These are phyloP conservation scores for Mycena vitilis DNA, from an alignment of 768 basidiomycete species.

Conservation along the genomic window DNA sequence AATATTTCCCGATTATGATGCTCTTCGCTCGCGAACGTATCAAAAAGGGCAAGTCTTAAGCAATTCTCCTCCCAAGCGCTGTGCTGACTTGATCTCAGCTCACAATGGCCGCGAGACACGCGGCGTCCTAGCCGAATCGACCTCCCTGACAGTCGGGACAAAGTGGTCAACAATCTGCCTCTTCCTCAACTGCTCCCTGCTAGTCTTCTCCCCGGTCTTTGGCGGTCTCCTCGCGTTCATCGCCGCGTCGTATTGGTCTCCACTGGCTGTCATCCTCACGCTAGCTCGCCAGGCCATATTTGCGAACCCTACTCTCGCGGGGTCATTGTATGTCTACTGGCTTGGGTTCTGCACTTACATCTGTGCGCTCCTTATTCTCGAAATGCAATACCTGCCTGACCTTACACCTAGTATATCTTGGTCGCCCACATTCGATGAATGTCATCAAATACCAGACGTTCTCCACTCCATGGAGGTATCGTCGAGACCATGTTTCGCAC, in stretches of 20 bases:
- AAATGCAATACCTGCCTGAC: no score
- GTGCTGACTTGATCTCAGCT: neutral
- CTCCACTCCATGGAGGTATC: constrained; percentile 4
- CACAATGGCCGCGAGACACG: constrained; percentile 10
- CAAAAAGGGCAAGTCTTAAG: neutral
- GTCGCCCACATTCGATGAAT: neutral
- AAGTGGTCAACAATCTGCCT: neutral
- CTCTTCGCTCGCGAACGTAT: constrained; percentile 7
- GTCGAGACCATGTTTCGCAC: constrained; percentile 13
- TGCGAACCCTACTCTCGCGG: neutral
- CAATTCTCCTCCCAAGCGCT: neutral
- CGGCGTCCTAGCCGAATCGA: neutral
- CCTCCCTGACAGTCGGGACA: neutral
- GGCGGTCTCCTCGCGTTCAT: neutral
- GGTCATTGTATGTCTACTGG: neutral
- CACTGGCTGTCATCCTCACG: neutral
- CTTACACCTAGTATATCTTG: constrained; percentile 9
- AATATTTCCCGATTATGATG: neutral
- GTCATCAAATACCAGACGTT: constrained; percentile 14
- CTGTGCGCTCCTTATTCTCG: no score
- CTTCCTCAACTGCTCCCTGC: neutral
- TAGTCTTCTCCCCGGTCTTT: neutral
- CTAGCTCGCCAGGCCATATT: neutral
- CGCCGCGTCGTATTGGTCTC: neutral
- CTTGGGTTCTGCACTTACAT: neutral